phyloP scores from a whole-genome alignment of 768 basidiomycete genomes.

The Thelephora ganbajun region DNA sequence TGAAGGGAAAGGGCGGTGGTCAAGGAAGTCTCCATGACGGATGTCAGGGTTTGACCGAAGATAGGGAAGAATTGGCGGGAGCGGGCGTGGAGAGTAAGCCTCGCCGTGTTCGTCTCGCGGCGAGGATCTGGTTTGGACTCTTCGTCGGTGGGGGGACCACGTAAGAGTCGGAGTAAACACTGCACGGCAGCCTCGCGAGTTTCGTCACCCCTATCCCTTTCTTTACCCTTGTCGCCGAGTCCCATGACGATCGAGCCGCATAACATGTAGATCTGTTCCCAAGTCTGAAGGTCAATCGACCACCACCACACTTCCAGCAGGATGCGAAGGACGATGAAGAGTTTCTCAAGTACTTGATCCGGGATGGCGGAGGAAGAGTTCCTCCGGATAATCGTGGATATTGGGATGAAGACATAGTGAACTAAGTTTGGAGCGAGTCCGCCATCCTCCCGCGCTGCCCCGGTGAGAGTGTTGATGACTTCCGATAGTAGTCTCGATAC shows the following conservation, averaged over 20 bases:
- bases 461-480: constrained; percentile 34
- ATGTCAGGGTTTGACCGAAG: constrained; percentile 71
- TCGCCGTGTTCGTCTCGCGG: constrained; percentile 15
- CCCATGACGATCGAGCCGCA: constrained; percentile 51
- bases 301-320: constrained; percentile 79
- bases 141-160: constrained; percentile 29
- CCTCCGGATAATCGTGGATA: constrained; percentile 73
- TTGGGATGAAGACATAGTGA: constrained; percentile 78
- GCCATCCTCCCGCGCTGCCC: constrained; percentile 22
- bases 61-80: constrained; percentile 51
- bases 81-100: constrained; percentile 26
- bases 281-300: constrained; percentile 53
- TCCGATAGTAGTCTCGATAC: constrained; percentile 39
- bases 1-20: constrained; percentile 53
- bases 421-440: constrained; percentile 45
- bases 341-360: constrained; percentile 64
- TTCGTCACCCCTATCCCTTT: constrained; percentile 63
- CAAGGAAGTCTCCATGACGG: constrained; percentile 44
- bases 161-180: constrained; percentile 54
- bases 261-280: constrained; percentile 81
- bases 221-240: constrained; percentile 54
- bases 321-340: constrained; percentile 42
- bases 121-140: constrained; percentile 15
- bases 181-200: constrained; percentile 60
- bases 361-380: constrained; percentile 58